These are phyloP conservation scores for Sugiyamaella floridensis DNA, from an alignment of 805 yeast genomes.

Conservation along the genomic window DNA sequence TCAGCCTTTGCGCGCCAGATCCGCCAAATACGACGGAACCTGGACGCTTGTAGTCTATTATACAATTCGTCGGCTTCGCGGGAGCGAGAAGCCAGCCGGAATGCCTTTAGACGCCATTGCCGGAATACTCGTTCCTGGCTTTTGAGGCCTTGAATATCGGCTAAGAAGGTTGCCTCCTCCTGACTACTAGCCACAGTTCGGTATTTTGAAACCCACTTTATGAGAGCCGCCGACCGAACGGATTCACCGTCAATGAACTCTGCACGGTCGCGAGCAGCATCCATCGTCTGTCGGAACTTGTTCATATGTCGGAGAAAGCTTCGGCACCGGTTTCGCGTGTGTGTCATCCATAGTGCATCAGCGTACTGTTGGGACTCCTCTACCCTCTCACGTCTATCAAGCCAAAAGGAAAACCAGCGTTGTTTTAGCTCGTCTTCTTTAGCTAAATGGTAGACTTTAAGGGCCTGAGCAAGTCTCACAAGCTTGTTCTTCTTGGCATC, in stretches of 20 bases:
- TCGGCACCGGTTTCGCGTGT: background rate
- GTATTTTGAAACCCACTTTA: conserved; percentile 5
- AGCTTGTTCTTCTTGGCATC: no score
- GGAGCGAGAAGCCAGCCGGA: conserved; percentile 12
- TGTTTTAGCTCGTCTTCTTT: background rate
- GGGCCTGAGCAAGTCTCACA: no score
- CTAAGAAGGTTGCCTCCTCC: conserved; percentile 13
- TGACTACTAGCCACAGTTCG: background rate
- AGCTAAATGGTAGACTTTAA: no score
- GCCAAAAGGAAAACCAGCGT: background rate
- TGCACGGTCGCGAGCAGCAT: background rate
- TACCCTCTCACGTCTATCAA: background rate
- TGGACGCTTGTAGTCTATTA: conserved; percentile 5
- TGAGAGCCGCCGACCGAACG: background rate
- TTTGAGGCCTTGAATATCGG: conserved; percentile 4
- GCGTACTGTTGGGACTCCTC: background rate
- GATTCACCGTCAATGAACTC: background rate
- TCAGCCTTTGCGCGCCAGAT: conserved; percentile 16
- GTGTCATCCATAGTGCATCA: background rate
- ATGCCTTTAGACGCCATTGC: conserved; percentile 17
- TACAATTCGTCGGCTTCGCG: conserved; percentile 19
- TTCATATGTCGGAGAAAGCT: background rate
- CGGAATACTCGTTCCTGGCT: conserved; percentile 14
- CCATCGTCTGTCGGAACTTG: background rate
- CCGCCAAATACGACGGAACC: conserved; percentile 17